Base-by-base conservation (phyloP, 1,284 basidiomycete genomes). In the Irpex sp. region DNA sequence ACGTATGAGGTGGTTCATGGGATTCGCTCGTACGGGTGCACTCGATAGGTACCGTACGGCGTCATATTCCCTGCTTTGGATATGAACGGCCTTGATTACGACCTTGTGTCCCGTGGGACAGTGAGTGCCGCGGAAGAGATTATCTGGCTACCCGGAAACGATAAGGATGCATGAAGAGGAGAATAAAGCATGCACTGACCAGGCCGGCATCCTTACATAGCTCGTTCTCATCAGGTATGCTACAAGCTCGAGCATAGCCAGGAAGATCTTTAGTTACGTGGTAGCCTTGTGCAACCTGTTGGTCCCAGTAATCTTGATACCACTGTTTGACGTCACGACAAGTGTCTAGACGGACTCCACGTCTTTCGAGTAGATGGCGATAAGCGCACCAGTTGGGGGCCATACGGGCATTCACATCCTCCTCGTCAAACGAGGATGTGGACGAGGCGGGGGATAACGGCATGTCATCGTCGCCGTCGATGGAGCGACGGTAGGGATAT, bases 1-100 rank as follows among this genome's bases (percentile, higher is more conserved):
- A 91, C 89, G 89, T 73, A 92, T 90, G 59, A 84, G 87, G 69
- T 89, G 89, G 71, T 91, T 91, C 82, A 83, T 85, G 59, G 85
- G 82, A 70, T 91, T 80, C 58, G 79, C 72, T 67, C 82, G 77
- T 66, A 86, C 71, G 13, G 79, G 75, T 57, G 83, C 77, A 13
- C 79, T 79, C 11, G 84, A 85, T 13, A 91, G 75, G 62, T 80
- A 73, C 51, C 80, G 82, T 38, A 88, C 81, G 60, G 85, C 78
- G 52, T 82, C 81, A 68, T 83, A 81, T 73, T 91, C 89, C 44
- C 84, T 83, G 69, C 88, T 90, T 54, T 73, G 71, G 34, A 81
- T 68, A 72, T 89, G 82, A 19, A 89, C 87, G 19, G 88, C 87
- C 74, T 91, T 91, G 65, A 88, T 77, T 61, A 92, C 76, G 31